Conservation (phyloP, 1,139 yeast genomes). For the Candida mesenterica region DNA sequence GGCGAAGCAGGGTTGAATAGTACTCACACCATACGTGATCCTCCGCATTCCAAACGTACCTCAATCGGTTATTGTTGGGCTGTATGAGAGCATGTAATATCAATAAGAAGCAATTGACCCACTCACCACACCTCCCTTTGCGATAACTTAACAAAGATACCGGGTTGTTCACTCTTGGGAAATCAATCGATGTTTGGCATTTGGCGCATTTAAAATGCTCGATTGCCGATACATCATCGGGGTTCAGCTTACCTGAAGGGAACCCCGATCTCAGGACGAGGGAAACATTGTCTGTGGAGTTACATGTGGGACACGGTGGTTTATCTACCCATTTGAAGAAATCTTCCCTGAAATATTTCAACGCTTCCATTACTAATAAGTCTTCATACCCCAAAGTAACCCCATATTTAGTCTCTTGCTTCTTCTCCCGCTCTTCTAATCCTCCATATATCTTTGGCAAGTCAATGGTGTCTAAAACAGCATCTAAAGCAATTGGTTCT, state of each 20-base stretch:
- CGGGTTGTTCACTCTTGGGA: constrained; percentile 77
- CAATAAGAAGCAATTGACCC: constrained; percentile 83
- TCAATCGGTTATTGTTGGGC: constrained; percentile 14
- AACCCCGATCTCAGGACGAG: constrained; percentile 15
- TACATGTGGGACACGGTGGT: constrained; percentile 61
- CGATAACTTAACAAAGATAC: constrained; percentile 57
- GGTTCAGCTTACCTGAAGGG: constrained; percentile 20
- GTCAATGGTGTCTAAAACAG: constrained; percentile 35
- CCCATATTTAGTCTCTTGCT: constrained; percentile 15
- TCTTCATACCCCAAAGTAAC: constrained; percentile 56
- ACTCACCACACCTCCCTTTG: constrained; percentile 90
- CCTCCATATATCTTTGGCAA: constrained; percentile 35
- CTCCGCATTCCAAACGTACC: constrained; percentile 86
- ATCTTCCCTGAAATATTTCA: constrained; percentile 74
- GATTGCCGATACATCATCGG: constrained; percentile 32
- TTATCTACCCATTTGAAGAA: constrained; percentile 83
- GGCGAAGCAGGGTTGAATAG: constrained; percentile 53
- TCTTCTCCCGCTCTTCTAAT: constrained; percentile 30
- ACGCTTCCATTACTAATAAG: constrained; percentile 61
- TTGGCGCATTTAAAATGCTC: constrained; percentile 63
- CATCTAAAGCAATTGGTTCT: constrained; percentile 12
- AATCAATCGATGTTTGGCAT: constrained; percentile 52
- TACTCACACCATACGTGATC: constrained; percentile 98
- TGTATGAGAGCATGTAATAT: constrained; percentile 60
- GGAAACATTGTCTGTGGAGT: constrained; percentile 25